Evolutionary conservation across 176 grass and related monocot species (phyloP).

Genomic region (Bolboschoenus planiculmis): DNA sequence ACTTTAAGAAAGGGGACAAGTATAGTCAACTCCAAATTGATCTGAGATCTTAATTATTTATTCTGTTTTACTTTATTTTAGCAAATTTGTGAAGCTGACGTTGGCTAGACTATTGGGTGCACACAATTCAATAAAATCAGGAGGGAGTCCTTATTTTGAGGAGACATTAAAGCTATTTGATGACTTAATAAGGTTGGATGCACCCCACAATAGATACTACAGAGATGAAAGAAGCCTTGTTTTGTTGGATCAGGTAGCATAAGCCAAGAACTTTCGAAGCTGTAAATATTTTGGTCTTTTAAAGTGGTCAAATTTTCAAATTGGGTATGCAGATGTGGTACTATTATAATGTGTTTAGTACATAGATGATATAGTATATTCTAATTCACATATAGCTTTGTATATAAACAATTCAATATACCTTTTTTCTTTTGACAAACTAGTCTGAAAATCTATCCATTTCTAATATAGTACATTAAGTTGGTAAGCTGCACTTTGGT

Average conservation of each 20-base stretch:
- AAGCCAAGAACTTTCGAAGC: background rate
- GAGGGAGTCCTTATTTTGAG: slow-evolving; percentile 54
- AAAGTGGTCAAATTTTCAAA: background rate
- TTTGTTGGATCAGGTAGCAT: slow-evolving; percentile 72
- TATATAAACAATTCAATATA: background rate
- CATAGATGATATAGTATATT: background rate
- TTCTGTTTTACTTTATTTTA: slow-evolving; percentile 28
- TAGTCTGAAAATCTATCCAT: background rate
- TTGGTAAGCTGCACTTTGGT: background rate
- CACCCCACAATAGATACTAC: slow-evolving; percentile 68
- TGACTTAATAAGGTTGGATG: slow-evolving; percentile 69
- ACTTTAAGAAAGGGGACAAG: background rate
- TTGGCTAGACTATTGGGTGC: slow-evolving; percentile 65
- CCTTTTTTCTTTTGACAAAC: background rate
- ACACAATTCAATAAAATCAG: slow-evolving; percentile 49
- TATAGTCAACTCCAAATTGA: background rate
- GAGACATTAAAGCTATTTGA: slow-evolving; percentile 54
- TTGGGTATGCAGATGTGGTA: background rate
- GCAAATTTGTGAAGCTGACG: slow-evolving; percentile 84
- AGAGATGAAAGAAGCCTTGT: slow-evolving; percentile 76
- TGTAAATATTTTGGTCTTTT: background rate
- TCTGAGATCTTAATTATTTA: background rate
- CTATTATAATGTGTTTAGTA: slow-evolving; percentile 6
- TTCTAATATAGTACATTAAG: background rate
- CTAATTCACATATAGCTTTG: background rate